Evolutionary conservation across 2,329 filamentous ascomycete genomes (phyloP).

Genomic region (Tolypocladium nubicola): DNA sequence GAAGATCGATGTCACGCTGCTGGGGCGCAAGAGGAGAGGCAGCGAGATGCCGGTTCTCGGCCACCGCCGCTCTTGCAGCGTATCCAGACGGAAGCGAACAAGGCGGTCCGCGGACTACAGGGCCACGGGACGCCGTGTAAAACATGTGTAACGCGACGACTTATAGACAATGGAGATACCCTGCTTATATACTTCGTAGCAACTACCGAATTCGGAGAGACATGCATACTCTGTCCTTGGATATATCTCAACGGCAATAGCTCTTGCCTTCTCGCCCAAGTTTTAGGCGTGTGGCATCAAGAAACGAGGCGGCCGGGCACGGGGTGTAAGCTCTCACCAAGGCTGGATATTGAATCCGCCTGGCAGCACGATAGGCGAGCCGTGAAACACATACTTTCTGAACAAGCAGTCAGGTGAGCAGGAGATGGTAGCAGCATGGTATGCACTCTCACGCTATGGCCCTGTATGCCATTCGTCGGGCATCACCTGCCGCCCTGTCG

Average conservation of each 20-base stretch:
- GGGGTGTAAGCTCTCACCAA: not conserved
- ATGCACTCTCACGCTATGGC: not conserved
- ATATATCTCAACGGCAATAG: no score
- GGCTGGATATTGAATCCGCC: not conserved
- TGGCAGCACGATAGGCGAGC: not conserved
- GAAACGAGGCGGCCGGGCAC: not conserved
- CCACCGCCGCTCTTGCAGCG: not conserved
- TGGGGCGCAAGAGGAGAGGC: conserved; percentile 14
- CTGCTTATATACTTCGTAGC: not conserved
- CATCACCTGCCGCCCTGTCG: not conserved
- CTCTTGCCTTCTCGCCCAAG: not conserved
- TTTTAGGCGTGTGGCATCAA: not conserved
- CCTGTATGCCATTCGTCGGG: not conserved
- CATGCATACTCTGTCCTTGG: not conserved
- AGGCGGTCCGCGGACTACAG: not conserved
- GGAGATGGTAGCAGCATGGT: not conserved
- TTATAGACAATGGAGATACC: not conserved
- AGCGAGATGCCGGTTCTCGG: conserved; percentile 20
- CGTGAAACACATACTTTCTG: not conserved
- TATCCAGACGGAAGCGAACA: not conserved
- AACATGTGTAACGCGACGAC: not conserved
- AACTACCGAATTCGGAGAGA: not conserved
- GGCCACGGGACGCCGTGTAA: not conserved
- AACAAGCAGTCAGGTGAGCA: not conserved
- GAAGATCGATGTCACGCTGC: conserved; percentile 31